phyloP scores from a whole-genome alignment of 2,329 filamentous ascomycete species.

The Claviceps fusiformis region DNA sequence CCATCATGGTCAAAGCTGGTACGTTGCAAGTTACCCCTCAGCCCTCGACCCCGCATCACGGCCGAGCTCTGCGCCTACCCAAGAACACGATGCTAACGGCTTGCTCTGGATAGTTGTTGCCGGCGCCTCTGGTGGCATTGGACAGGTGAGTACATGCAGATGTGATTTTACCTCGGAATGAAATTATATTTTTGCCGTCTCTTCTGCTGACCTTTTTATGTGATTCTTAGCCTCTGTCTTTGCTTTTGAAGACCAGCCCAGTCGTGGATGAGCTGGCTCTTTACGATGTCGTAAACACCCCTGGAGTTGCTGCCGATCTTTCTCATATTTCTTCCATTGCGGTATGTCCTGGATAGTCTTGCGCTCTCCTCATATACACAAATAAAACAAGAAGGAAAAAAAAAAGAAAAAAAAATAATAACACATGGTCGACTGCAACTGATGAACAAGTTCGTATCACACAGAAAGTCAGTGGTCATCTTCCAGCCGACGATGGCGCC shows the following conservation, averaged over 20 bases:
- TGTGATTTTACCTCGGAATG: neutral
- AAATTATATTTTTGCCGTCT: neutral
- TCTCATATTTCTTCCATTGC: slow-evolving; percentile 93
- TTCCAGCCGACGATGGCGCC: slow-evolving; percentile 74
- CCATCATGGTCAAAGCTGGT: slow-evolving; percentile 50
- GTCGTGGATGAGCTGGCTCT: slow-evolving; percentile 85
- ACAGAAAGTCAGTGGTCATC: slow-evolving; percentile 75
- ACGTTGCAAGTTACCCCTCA: slow-evolving; percentile 16
- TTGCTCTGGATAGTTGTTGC: slow-evolving; percentile 52
- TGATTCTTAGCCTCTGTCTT: slow-evolving; percentile 65
- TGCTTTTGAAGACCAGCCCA: slow-evolving; percentile 84
- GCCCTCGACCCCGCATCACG: slow-evolving; percentile 14
- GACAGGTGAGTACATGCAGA: slow-evolving; percentile 52
- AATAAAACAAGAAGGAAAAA: neutral
- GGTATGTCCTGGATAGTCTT: slow-evolving; percentile 27
- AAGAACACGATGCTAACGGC: slow-evolving; percentile 6
- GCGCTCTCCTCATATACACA: neutral
- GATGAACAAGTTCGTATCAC: slow-evolving; percentile 4
- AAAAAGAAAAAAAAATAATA: neutral
- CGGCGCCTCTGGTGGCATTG: slow-evolving; percentile 96
- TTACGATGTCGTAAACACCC: slow-evolving; percentile 99
- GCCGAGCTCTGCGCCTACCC: neutral
- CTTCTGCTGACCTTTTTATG: slow-evolving; percentile 9
- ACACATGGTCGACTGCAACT: slow-evolving; percentile 1
- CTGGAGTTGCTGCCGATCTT: slow-evolving; percentile 88